Base-by-base conservation (phyloP, 2,329 filamentous ascomycete species). In the Colletotrichum sp. region DNA sequence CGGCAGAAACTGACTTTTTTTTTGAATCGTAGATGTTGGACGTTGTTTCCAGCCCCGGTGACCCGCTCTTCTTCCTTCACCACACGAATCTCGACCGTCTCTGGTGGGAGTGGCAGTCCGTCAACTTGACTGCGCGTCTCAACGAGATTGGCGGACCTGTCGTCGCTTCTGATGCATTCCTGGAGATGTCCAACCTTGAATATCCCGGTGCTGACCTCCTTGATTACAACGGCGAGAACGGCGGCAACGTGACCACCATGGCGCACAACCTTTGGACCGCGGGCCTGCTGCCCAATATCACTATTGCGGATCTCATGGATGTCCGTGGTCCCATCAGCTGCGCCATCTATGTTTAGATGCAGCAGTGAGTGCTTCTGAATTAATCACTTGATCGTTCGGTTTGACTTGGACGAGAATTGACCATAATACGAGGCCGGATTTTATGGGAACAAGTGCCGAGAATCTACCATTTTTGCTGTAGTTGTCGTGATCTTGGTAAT, bases 41-140 rank as follows among this genome's bases (percentile, higher is more conserved):
- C 5, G 72, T 75, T 21, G 69, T 71, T 10, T 34, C 62, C 28
- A 72, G 60, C 24, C 72, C 72, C 3, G 72, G 68, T 8, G 73
- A 76, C 21, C 73, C 70, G 15, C 57, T 76, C 5, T 76, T 76
- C 44, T 76, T 73, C 21, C 65, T 76, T 16, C 73, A 74, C n/a
- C 73, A 76, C 64, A 74, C 73, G 9, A 73, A 73, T 16, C 64
- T 76, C 2, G 73, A 76, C 36, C 64, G 65, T 59, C 57, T 76
- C 13, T 76, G 69, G 70, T 76, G 74, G 74, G 57, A 74, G 34
- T 76, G 74, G 70, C 70, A 76, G 49, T 59, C 60, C 24, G 57
- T 36, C 13, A 73, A 80, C 32, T 78, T 77, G 24, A 57, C 52
- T n/a, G 49, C 68, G 24, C 55, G 72, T 21, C 32, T 75, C 13